Evolutionary conservation across 192 early-diverging fungal genomes (phyloP).

Genomic region (Kickxella alabastrina): DNA sequence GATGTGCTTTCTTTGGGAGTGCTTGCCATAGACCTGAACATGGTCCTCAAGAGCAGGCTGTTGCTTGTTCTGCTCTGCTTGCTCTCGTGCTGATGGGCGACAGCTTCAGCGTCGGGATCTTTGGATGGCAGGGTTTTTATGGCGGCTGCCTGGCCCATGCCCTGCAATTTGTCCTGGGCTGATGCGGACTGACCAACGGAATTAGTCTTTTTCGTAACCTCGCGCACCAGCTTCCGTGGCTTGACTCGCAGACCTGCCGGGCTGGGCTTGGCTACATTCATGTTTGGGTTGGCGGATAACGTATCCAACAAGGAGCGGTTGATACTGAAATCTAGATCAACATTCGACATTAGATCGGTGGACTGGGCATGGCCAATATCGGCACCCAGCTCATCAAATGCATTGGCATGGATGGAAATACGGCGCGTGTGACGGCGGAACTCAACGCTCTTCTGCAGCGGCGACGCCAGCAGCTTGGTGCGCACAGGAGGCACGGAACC

Average conservation of each 20-base stretch:
- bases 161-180: no score
- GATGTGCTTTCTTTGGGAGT: background rate
- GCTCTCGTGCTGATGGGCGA: no score
- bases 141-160: no score
- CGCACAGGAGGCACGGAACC: background rate
- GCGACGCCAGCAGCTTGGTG: background rate
- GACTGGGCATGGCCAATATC: background rate
- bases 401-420: background rate
- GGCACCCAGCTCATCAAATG: background rate
- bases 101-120: no score
- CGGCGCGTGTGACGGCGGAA: background rate
- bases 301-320: conserved; percentile 32
- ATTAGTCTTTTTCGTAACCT: conserved; percentile 7
- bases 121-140: no score
- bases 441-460: background rate
- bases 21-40: background rate
- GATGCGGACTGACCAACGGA: no score
- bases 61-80: background rate
- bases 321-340: background rate
- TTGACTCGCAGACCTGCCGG: no score
- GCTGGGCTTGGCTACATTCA: no score
- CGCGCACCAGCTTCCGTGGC: conserved; percentile 43
- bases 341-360: background rate
- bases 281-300: conserved; percentile 36
- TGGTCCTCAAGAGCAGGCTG: background rate